These are phyloP conservation scores for Artemisia argyi DNA, from an alignment of 129 eudicot species.

Conservation along the genomic window DNA sequence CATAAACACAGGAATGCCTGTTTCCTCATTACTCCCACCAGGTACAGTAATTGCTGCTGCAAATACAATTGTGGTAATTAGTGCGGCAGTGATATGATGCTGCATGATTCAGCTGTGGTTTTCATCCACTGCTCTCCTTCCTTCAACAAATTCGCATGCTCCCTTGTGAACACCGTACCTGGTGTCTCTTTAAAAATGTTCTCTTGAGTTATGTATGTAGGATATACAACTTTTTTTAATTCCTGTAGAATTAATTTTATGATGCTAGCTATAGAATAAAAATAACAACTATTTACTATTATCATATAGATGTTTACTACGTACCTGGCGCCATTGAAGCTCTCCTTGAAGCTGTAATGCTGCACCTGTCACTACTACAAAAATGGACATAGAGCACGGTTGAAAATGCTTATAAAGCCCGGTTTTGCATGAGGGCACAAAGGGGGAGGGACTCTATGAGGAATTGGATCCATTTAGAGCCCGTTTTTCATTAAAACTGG, in stretches of 20 bases:
- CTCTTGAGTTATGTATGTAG: slow-evolving; percentile 18
- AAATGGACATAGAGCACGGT: too few species aligned
- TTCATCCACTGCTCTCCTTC: slow-evolving; percentile 35
- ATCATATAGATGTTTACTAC: too few species aligned
- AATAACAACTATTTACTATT: too few species aligned
- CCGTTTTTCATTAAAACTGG: too few species aligned
- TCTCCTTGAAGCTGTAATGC: slow-evolving; percentile 34
- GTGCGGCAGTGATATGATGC: slow-evolving; percentile 25
- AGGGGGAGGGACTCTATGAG: too few species aligned
- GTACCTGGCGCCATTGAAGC: slow-evolving; percentile 34
- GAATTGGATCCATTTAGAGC: too few species aligned
- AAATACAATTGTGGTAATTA: slow-evolving; percentile 30
- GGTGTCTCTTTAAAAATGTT: slow-evolving; percentile 31
- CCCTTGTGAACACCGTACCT: slow-evolving; percentile 22
- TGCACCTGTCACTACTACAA: too few species aligned
- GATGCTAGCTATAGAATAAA: too few species aligned
- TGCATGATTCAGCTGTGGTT: slow-evolving; percentile 26
- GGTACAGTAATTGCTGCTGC: slow-evolving; percentile 34
- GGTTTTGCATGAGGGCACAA: too few species aligned
- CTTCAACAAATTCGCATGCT: slow-evolving; percentile 12
- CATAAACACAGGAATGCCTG: slow-evolving; percentile 12
- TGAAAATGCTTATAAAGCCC: too few species aligned
- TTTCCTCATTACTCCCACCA: slow-evolving; percentile 23
- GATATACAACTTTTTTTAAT: slow-evolving; percentile 16
- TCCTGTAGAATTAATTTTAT: slow-evolving; percentile 5